Evolutionary conservation across 2,329 filamentous ascomycete species (phyloP).

Genomic region (Diatrype stigma): DNA sequence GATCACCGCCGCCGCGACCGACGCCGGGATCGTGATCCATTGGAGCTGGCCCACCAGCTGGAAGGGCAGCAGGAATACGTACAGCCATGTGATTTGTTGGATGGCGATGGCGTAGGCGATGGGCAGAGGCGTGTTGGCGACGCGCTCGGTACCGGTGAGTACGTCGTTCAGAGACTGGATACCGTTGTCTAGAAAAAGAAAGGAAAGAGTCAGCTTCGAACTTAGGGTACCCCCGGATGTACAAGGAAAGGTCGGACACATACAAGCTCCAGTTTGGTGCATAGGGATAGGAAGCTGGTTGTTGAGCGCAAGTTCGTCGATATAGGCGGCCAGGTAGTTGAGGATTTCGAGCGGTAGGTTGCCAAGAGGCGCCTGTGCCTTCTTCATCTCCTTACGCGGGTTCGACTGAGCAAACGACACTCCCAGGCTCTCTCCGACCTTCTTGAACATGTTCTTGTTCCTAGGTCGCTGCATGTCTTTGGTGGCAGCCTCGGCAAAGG

Average conservation of each 20-base stretch:
- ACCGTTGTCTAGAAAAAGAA: conserved; percentile 50
- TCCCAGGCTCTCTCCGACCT: conserved; percentile 68
- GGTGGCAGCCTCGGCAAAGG: conserved; percentile 60
- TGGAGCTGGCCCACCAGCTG: conserved; percentile 62
- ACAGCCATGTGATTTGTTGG: conserved; percentile 81
- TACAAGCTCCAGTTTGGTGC: conserved; percentile 54
- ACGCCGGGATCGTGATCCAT: conserved; percentile 77
- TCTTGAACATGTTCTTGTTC: conserved; percentile 54
- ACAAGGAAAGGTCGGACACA: conserved; percentile 7
- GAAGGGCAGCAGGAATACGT: conserved; percentile 76
- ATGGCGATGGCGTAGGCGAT: conserved; percentile 82
- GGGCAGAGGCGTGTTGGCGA: conserved; percentile 77
- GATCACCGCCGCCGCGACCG: conserved; percentile 70
- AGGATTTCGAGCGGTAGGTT: conserved; percentile 83
- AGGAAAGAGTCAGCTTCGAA: conserved; percentile 28
- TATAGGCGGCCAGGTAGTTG: conserved; percentile 63
- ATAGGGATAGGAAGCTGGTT: conserved; percentile 52
- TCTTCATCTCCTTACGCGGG: conserved; percentile 73
- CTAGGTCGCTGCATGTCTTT: conserved; percentile 35
- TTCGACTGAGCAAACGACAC: conserved; percentile 74
- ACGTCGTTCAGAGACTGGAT: conserved; percentile 67
- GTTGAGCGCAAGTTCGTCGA: conserved; percentile 56
- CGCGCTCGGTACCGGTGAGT: conserved; percentile 68
- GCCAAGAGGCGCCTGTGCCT: conserved; percentile 66
- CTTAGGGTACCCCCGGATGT: conserved; percentile 9